Conservation (phyloP, 768 basidiomycete species). For the Lactifluus piperatus region DNA sequence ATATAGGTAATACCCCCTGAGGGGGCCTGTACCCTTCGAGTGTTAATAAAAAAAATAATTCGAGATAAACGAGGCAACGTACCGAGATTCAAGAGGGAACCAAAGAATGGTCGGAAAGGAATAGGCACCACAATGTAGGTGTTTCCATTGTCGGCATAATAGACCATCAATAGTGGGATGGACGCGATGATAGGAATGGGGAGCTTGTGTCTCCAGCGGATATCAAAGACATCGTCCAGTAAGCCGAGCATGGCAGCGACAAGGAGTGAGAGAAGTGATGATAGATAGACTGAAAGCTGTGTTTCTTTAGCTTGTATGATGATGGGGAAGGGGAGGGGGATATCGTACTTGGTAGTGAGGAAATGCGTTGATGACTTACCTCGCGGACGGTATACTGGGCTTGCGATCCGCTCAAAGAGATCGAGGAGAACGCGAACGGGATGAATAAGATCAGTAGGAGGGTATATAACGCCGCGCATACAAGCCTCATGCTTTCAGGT, state of each 20-base stretch:
- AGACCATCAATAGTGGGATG: slow-evolving; percentile 91
- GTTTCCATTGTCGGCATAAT: slow-evolving; percentile 89
- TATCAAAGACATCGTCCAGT: slow-evolving; percentile 95
- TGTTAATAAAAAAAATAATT: slow-evolving; percentile 5
- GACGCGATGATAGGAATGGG: slow-evolving; percentile 95
- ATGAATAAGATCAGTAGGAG: slow-evolving; percentile 85
- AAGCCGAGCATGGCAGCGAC: slow-evolving; percentile 94
- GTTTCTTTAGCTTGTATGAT: not conserved
- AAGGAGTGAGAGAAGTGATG: slow-evolving; percentile 83
- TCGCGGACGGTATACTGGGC: slow-evolving; percentile 37
- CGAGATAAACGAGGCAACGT: slow-evolving; percentile 22
- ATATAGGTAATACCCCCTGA: slow-evolving; percentile 99
- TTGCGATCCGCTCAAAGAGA: slow-evolving; percentile 42
- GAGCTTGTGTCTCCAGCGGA: slow-evolving; percentile 96
- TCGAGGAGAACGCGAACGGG: slow-evolving; percentile 86
- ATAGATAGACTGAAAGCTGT: slow-evolving; percentile 86
- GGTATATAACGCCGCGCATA: slow-evolving; percentile 85
- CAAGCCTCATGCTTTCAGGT: slow-evolving; percentile 89
- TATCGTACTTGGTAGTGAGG: slow-evolving; percentile 68
- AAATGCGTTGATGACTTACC: slow-evolving; percentile 54
- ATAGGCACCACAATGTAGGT: slow-evolving; percentile 90
- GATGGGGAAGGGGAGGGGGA: not conserved
- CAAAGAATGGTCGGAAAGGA: slow-evolving; percentile 64
- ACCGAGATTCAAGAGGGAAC: slow-evolving; percentile 85
- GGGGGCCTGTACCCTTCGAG: slow-evolving; percentile 48